A percentile compares a stretch with the other conserved stretches of the same genome.
Evolutionary conservation across 129 eudicot species (phyloP).

Genomic region (Flaveria bidentis): DNA sequence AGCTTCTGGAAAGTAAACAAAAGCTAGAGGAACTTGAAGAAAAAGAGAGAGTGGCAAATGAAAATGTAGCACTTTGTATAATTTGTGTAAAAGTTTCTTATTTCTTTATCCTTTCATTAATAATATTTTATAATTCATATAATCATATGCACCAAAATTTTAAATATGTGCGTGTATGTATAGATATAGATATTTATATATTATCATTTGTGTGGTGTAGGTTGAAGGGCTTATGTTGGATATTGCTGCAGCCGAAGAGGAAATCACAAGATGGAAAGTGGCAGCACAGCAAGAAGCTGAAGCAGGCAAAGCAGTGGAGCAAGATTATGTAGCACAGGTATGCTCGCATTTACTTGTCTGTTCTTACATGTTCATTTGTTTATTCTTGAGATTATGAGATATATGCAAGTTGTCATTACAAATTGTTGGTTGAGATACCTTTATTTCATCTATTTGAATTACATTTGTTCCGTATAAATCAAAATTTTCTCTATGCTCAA

Average conservation of each 20-base stretch:
- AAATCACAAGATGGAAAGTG: constrained; percentile 87
- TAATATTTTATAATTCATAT: neutral
- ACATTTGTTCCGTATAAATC: too few species aligned
- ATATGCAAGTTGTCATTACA: neutral
- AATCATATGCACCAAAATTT: neutral
- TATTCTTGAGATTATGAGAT: constrained; percentile 15
- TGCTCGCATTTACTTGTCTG: neutral
- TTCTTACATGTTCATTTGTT: neutral
- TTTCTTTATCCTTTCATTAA: constrained; percentile 3
- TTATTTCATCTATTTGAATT: too few species aligned
- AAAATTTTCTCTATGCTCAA: too few species aligned
- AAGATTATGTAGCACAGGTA: constrained; percentile 81
- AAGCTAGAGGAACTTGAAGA: constrained; percentile 79
- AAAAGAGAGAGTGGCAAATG: constrained; percentile 90
- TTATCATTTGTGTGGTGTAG: constrained; percentile 38
- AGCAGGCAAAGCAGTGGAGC: constrained; percentile 93
- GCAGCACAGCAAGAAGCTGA: constrained; percentile 98
- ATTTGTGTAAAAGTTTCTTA: constrained; percentile 20
- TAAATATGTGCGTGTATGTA: neutral
- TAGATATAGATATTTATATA: neutral
- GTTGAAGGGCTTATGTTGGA: constrained; percentile 99
- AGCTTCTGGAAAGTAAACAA: constrained; percentile 67
- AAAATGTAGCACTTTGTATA: constrained; percentile 42
- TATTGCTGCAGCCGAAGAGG: constrained; percentile 96
- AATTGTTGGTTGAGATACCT: too few species aligned